Evolutionary conservation across 331 rosid genomes (phyloP), one percentile per base, ranked within the genome.

Genomic region (Malus hybrid): DNA sequence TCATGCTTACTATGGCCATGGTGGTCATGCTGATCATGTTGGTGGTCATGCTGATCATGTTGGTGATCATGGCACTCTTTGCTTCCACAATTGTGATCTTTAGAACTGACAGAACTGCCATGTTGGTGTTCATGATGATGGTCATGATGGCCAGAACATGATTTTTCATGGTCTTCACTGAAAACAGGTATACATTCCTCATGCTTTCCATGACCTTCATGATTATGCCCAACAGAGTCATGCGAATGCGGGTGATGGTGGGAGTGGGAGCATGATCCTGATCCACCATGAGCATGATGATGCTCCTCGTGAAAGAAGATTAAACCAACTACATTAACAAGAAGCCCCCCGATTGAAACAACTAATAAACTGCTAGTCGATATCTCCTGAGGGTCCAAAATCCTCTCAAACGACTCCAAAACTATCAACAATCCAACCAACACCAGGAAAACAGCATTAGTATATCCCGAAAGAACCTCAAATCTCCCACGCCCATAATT

Each of bases 291-390:
- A 32, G 93, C 98, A 82, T 88, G 98, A 81, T 91, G 98, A 82
- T 93, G 98, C 85, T 93, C 98, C 84, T 93, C 98, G 2, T 93
- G 98, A 79, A 93, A 91, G 88, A 93, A 93, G 77, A 93, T 66
- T 76, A 93, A 85, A 66, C 98, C 98, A 67, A 93, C 76, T 65
- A 93, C 76, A 76, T 93, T 93, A 19, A 93, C 97, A 4, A 89
- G 14, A 57, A 93, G 96, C 60, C 98, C 98, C 72, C 98, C 98
- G 26, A 93, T 72, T 19, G 98, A 93, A 78, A 93, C 96, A 68
- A 79, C 83, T 77, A 93, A 84, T 64, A 93, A 71, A 75, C 98
- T 89, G 75, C 50, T 84, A 34, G 98, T 93, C 6, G 98, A 89
- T 70, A 93, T 88, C 77, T 93, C 98, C 78, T 89, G 96, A 60